Conservation (phyloP, 1,284 basidiomycete species). For the Austropuccinia psidii region DNA sequence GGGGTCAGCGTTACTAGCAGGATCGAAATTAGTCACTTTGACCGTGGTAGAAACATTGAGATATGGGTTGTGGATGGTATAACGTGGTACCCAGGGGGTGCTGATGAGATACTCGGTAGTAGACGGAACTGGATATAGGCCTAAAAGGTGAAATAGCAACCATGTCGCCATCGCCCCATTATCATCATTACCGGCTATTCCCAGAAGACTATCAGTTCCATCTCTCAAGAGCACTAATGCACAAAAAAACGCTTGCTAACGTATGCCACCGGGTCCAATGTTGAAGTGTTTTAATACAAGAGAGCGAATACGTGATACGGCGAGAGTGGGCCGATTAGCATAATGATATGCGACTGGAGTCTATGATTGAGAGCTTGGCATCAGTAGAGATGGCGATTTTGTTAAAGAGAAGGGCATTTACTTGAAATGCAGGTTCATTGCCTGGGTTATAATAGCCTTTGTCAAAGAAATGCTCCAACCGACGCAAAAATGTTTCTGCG, state of each 20-base stretch:
- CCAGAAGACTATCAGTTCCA: not conserved
- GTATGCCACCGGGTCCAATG: conserved; percentile 53
- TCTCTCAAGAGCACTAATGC: not conserved
- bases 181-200: conserved; percentile 58
- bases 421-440: not conserved
- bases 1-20: not conserved
- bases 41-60: conserved; percentile 1
- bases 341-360: not conserved
- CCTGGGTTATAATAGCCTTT: conserved; percentile 51
- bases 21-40: not conserved
- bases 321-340: conserved; percentile 44
- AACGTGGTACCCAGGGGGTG: not conserved
- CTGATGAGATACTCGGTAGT: not conserved
- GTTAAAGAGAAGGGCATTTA: too few species aligned
- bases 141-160: conserved; percentile 56
- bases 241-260: not conserved
- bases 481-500: conserved; percentile 55
- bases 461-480: conserved; percentile 56
- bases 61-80: not conserved
- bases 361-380: not conserved
- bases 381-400: too few species aligned
- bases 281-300: conserved; percentile 55
- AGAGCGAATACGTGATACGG: conserved; percentile 54
- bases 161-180: conserved; percentile 63
- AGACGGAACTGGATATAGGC: conserved; percentile 56